Evolutionary conservation across 305 asterid species (phyloP).

Genomic region (Fraxinus latifolia): DNA sequence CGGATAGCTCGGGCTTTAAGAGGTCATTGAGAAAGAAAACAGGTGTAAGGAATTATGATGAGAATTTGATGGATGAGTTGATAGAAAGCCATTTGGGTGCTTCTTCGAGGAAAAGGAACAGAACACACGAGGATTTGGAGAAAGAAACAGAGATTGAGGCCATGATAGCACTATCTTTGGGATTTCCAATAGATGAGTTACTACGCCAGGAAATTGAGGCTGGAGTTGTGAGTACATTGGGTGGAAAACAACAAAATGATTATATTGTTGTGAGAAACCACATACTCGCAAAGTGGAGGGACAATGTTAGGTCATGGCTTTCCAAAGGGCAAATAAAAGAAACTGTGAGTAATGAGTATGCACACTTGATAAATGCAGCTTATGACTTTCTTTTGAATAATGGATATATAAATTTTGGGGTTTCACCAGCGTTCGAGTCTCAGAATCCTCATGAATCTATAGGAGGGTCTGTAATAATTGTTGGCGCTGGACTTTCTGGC

Average conservation of each 20-base stretch:
- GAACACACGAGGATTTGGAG: slow-evolving; percentile 52
- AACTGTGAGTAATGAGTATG: slow-evolving; percentile 66
- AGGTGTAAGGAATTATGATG: slow-evolving; percentile 46
- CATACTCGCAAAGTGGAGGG: slow-evolving; percentile 68
- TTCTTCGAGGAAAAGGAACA: slow-evolving; percentile 46
- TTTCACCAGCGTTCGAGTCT: slow-evolving; percentile 44
- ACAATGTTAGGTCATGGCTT: slow-evolving; percentile 56
- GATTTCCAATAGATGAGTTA: slow-evolving; percentile 71
- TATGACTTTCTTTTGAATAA: slow-evolving; percentile 62
- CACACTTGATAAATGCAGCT: slow-evolving; percentile 53
- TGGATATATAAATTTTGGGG: slow-evolving; percentile 75
- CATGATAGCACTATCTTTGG: slow-evolving; percentile 71
- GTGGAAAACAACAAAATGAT: slow-evolving; percentile 74
- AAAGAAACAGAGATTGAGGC: slow-evolving; percentile 76
- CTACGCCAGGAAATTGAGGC: slow-evolving; percentile 65
- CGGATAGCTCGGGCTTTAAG: slow-evolving; percentile 37
- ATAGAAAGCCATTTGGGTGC: slow-evolving; percentile 56
- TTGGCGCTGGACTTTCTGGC: slow-evolving; percentile 81
- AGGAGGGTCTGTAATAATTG: slow-evolving; percentile 56
- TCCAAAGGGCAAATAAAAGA: slow-evolving; percentile 61
- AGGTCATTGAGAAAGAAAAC: slow-evolving; percentile 57
- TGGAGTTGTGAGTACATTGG: slow-evolving; percentile 55
- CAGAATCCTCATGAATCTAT: slow-evolving; percentile 40
- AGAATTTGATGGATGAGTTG: slow-evolving; percentile 57
- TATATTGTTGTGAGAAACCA: slow-evolving; percentile 82